Base-by-base conservation (phyloP, 805 yeast genomes). In the Metschnikowia cerradonensis region DNA sequence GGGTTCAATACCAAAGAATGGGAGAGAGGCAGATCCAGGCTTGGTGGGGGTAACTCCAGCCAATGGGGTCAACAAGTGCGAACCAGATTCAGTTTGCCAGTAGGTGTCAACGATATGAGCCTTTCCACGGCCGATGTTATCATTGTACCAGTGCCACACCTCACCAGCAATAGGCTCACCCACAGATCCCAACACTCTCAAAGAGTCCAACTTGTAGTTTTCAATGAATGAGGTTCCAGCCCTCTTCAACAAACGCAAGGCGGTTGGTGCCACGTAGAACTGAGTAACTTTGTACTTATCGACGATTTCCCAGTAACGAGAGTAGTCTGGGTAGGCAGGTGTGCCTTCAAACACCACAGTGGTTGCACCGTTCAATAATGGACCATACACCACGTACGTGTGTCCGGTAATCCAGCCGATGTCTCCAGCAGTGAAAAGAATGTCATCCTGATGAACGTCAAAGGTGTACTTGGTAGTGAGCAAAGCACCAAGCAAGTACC, bases 381-480 rank as follows among this genome's bases (percentile, higher is more conserved):
- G 99, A 53, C 98, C 98, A 65, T 94, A 94, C 43, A 92, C 81
- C 41, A 90, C 96, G 67, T 92, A 94, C 8, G 97, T 88, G 71
- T 94, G 99, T 60, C 98, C 98, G 15, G 99, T 94, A 67, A 94
- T 94, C 98, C 99, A 94, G 67, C 99, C 98, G 50, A 94, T 90
- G 68, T 94, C 98, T 66, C 98, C 98, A 37, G 98, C 98, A 39
- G 98, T 92, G 77, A 94, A 92, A 54, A 92, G 72, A 41, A 87
- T 78, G 70, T 94, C 98, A 55, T 86, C 87, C 52, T 83, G 83
- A 66, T 90, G 96, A 45, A 94, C 83, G 68, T 95, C 98, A 68
- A 94, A 92, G 43, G 90, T 90, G 72, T 91, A 92, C 73, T 85
- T 88, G 44, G 97, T 88, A 48, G 97, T 88, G 67, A 91, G 75